These are phyloP conservation scores for Populus nigra DNA, from an alignment of 345 rosid genomes.

Conservation along the genomic window DNA sequence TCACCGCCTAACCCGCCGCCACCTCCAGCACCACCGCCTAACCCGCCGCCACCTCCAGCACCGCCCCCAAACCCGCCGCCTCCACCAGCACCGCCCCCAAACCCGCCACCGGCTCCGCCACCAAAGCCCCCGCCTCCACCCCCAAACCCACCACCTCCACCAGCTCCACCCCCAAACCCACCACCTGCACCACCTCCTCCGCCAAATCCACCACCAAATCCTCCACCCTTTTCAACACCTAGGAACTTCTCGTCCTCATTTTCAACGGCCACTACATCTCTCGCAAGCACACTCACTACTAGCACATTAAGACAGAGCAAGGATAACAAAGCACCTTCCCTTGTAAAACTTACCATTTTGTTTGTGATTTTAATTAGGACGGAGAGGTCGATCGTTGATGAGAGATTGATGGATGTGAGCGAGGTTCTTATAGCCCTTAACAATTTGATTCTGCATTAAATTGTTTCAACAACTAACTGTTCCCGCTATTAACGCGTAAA, in stretches of 20 bases:
- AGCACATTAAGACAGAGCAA: constrained; percentile 49
- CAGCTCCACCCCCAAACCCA: constrained; percentile 22
- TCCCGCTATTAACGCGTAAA: constrained; percentile 17
- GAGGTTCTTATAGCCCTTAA: constrained; percentile 19
- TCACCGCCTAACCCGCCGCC: background rate
- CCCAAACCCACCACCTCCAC: background rate
- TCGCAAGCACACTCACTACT: constrained; percentile 39
- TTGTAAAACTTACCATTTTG: constrained; percentile 33
- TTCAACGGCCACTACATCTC: constrained; percentile 23
- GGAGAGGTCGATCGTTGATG: background rate
- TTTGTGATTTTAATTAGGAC: background rate
- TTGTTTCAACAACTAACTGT: too few species aligned
- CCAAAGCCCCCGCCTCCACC: background rate
- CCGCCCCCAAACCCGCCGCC: constrained; percentile 11
- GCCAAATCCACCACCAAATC: constrained; percentile 13
- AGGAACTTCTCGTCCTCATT: constrained; percentile 25
- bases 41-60: background rate
- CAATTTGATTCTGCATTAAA: constrained; percentile 15
- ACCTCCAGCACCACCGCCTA: constrained; percentile 21
- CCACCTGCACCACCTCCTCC: constrained; percentile 14
- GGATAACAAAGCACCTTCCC: constrained; percentile 32
- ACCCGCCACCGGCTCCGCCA: constrained; percentile 8
- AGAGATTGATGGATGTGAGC: background rate
- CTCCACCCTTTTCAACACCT: background rate
- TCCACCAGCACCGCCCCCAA: constrained; percentile 21